These are phyloP conservation scores for Colletotrichum lupini DNA, from an alignment of 2,329 filamentous ascomycete species.

Conservation along the genomic window DNA sequence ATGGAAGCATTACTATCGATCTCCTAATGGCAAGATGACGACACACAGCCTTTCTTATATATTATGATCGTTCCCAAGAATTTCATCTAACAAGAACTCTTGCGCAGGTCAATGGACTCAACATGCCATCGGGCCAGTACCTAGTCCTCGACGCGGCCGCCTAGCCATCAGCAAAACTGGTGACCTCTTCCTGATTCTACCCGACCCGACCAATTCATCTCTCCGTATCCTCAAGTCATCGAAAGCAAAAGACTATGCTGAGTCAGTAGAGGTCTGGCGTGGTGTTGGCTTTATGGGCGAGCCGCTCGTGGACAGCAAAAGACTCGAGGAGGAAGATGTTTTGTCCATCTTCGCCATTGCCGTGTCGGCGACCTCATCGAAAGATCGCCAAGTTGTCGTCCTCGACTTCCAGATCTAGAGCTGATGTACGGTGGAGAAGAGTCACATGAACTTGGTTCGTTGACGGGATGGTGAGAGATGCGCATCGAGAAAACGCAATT, in stretches of 20 bases:
- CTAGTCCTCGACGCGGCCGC: neutral
- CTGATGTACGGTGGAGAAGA: neutral
- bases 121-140: neutral
- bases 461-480: neutral
- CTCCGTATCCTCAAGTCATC: neutral
- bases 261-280: neutral
- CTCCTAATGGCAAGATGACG: neutral
- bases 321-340: neutral
- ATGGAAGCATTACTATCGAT: neutral
- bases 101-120: neutral
- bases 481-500: neutral
- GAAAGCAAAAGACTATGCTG: neutral
- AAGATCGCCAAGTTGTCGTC: neutral
- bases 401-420: neutral
- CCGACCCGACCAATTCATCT: neutral
- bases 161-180: neutral
- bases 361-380: neutral
- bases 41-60: neutral
- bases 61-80: neutral
- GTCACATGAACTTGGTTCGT: neutral
- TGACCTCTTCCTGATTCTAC: neutral
- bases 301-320: neutral
- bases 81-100: neutral
- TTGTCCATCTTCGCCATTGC: neutral
- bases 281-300: neutral